Evolutionary conservation across 192 early-diverging fungal species (phyloP).

Genomic region (Neocallimastix lanati): DNA sequence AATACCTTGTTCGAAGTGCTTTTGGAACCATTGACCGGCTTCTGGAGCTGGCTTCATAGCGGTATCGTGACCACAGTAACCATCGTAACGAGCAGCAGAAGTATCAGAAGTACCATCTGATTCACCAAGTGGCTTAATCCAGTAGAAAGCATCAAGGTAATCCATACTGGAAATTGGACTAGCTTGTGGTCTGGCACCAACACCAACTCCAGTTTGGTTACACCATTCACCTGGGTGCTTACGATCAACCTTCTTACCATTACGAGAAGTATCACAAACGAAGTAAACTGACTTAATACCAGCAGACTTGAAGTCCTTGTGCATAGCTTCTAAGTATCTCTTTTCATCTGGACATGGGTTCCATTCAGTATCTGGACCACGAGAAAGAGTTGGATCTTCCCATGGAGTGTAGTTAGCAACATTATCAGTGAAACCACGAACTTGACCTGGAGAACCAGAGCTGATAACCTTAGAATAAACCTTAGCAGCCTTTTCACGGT

Average conservation of each 20-base stretch:
- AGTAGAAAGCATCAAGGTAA: slow-evolving; percentile 21
- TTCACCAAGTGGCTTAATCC: slow-evolving; percentile 22
- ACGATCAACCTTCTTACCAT: slow-evolving; percentile 7
- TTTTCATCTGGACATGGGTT: slow-evolving; percentile 16
- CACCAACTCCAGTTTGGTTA: slow-evolving; percentile 14
- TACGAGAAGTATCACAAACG: slow-evolving; percentile 11
- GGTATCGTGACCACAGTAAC: slow-evolving; percentile 2
- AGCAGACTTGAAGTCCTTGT: not conserved
- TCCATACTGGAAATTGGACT: slow-evolving; percentile 1
- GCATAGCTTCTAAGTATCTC: slow-evolving; percentile 4
- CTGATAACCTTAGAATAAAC: slow-evolving; percentile 10
- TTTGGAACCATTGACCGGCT: slow-evolving; percentile 24
- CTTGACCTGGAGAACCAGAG: slow-evolving; percentile 1
- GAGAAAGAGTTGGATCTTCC: slow-evolving; percentile 9
- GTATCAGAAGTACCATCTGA: slow-evolving; percentile 17
- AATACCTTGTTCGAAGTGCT: slow-evolving; percentile 13
- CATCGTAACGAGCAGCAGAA: not conserved
- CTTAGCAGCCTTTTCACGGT: slow-evolving; percentile 5
- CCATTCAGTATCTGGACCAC: not conserved
- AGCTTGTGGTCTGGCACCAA: slow-evolving; percentile 4
- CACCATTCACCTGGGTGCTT: slow-evolving; percentile 12
- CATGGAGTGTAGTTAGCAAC: slow-evolving; percentile 24
- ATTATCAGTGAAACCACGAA: slow-evolving; percentile 18
- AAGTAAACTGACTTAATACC: slow-evolving; percentile 10
- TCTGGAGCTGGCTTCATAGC: slow-evolving; percentile 13